Conservation (phyloP, 2,329 filamentous ascomycete genomes). For the Xylariales sp. region DNA sequence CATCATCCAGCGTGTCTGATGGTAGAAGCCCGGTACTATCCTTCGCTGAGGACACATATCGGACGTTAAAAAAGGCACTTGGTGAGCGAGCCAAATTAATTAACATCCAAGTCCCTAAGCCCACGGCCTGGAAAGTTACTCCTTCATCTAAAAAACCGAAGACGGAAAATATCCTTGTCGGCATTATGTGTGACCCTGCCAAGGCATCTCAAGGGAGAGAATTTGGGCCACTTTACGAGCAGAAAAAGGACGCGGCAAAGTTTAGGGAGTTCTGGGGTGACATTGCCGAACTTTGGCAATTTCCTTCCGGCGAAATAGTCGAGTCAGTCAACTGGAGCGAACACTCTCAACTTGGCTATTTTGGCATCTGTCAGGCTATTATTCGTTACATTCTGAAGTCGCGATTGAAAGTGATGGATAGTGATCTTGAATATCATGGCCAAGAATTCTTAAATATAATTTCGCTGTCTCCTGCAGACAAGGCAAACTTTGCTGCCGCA, state of each 20-base stretch:
- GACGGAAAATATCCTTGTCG: slow-evolving; percentile 65
- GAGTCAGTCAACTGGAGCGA: slow-evolving; percentile 91
- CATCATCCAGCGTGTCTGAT: slow-evolving; percentile 49
- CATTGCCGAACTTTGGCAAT: slow-evolving; percentile 90
- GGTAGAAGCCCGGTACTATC: slow-evolving; percentile 57
- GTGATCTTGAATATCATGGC: slow-evolving; percentile 64
- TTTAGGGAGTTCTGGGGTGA: slow-evolving; percentile 97
- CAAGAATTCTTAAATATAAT: slow-evolving; percentile 63
- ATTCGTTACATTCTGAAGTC: slow-evolving; percentile 75
- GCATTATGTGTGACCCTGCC: slow-evolving; percentile 77
- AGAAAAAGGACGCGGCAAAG: slow-evolving; percentile 81
- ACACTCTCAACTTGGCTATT: slow-evolving; percentile 61
- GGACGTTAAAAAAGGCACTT: slow-evolving; percentile 75
- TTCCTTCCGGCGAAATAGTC: slow-evolving; percentile 93
- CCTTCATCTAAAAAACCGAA: slow-evolving; percentile 49
- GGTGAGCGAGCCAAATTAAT: slow-evolving; percentile 79
- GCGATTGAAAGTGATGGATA: slow-evolving; percentile 72
- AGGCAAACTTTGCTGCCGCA: slow-evolving; percentile 73
- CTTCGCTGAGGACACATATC: slow-evolving; percentile 69
- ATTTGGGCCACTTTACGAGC: slow-evolving; percentile 86
- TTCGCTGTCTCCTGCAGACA: slow-evolving; percentile 59
- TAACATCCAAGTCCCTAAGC: slow-evolving; percentile 61
- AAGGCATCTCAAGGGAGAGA: slow-evolving; percentile 83
- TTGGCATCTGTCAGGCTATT: slow-evolving; percentile 82
- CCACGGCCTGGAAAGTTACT: slow-evolving; percentile 61